phyloP scores from a whole-genome alignment of 805 yeast genomes.

The Yamadazyma olivae region DNA sequence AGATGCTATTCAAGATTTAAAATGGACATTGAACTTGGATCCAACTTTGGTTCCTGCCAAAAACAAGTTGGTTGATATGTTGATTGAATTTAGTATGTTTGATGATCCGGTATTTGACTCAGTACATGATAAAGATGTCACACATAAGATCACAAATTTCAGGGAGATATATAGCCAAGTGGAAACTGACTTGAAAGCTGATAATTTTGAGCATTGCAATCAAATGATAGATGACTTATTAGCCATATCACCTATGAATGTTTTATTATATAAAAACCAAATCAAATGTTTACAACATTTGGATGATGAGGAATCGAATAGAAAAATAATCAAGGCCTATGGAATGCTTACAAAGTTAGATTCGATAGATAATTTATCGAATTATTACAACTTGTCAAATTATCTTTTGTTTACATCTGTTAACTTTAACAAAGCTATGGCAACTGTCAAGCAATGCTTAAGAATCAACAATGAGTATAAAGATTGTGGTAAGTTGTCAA shows the following conservation, averaged over 20 bases:
- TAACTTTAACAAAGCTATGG: conserved; percentile 51
- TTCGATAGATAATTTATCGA: conserved; percentile 22
- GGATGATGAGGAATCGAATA: conserved; percentile 3
- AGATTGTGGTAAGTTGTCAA: conserved; percentile 55
- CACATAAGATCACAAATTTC: conserved; percentile 16
- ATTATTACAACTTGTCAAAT: conserved; percentile 24
- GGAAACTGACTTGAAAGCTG: conserved; percentile 6
- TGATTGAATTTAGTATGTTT: conserved; percentile 52
- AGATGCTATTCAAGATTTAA: conserved; percentile 52
- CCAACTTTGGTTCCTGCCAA: conserved; percentile 47
- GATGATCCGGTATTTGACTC: conserved; percentile 19
- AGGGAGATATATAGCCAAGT: conserved; percentile 3
- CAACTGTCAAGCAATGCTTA: conserved; percentile 62
- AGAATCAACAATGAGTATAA: conserved; percentile 72
- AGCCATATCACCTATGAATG: conserved; percentile 42
- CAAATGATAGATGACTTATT: conserved; percentile 21
- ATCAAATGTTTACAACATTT: conserved; percentile 20
- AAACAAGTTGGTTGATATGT: conserved; percentile 44
- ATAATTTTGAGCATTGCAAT: conserved; percentile 2
- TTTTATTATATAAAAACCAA: conserved; percentile 18
- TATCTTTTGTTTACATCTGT: conserved; percentile 46
- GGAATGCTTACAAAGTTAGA: conserved; percentile 23
- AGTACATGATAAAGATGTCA: conserved; percentile 13
- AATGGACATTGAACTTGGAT: conserved; percentile 41
- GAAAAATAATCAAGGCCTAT: conserved; percentile 21